phyloP scores from a whole-genome alignment of 345 rosid genomes.

The Camelina sativa region DNA sequence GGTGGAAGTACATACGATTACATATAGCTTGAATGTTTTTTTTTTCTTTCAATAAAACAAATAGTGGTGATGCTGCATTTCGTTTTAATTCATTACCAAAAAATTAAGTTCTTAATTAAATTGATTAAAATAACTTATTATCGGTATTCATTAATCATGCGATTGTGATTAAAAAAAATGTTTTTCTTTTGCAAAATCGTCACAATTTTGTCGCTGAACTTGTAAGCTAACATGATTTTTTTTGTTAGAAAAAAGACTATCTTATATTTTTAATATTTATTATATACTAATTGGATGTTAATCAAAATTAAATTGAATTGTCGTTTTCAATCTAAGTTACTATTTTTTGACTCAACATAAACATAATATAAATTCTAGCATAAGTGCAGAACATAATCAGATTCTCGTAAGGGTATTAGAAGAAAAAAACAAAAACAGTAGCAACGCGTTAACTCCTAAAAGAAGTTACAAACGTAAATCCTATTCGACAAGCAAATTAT shows the following conservation, averaged over 20 bases:
- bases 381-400: background rate
- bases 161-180: background rate
- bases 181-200: background rate
- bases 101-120: background rate
- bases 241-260: background rate
- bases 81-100: background rate
- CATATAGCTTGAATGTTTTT: background rate
- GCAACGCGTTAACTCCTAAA: constrained; percentile 25
- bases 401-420: background rate
- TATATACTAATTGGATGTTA: background rate
- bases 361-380: background rate
- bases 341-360: background rate
- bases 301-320: background rate
- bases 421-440: background rate
- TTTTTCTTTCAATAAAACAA: too few relatives aligned
- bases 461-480: constrained; percentile 29
- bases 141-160: background rate
- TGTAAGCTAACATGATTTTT: background rate
- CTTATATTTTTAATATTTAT: too few relatives aligned
- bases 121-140: background rate
- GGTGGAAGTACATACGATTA: background rate
- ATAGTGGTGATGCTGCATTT: background rate
- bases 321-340: background rate
- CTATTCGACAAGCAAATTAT: constrained; percentile 13
- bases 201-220: background rate